phyloP scores from a whole-genome alignment of 192 early-diverging fungal genomes.

The Entomortierella parvispora region DNA sequence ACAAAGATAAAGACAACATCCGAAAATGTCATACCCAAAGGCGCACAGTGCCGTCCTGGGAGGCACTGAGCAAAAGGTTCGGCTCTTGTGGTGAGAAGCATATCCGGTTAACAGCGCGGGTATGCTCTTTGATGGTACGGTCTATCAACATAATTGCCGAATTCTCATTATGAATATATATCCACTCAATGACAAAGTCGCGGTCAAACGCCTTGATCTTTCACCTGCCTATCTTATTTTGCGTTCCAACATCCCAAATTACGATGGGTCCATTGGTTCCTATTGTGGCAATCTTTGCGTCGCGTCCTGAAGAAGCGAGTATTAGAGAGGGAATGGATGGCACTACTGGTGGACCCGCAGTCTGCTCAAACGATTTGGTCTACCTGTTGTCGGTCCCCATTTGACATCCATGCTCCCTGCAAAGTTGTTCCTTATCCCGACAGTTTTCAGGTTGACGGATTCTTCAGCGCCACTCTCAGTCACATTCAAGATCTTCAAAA shows the following conservation, averaged over 20 bases:
- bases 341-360: not conserved
- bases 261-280: conserved; percentile 76
- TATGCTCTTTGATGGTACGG: conserved; percentile 73
- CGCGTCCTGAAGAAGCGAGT: conserved; percentile 48
- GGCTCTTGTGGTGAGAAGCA: conserved; percentile 79
- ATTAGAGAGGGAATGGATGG: not conserved
- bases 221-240: conserved; percentile 41
- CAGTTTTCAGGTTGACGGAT: conserved; percentile 70
- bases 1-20: too few relatives aligned
- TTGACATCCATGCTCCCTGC: conserved; percentile 79
- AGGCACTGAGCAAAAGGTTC: conserved; percentile 75
- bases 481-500: conserved; percentile 74
- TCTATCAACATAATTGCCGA: conserved; percentile 52
- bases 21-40: conserved; percentile 69
- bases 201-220: not conserved
- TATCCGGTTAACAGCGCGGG: conserved; percentile 80
- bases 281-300: conserved; percentile 75
- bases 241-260: conserved; percentile 73
- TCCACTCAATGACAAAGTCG: not conserved
- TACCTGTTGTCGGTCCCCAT: conserved; percentile 67
- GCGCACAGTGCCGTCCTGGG: conserved; percentile 78
- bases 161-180: not conserved
- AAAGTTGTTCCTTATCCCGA: conserved; percentile 62
- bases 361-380: not conserved
- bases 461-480: conserved; percentile 66